Evolutionary conservation across 2,329 filamentous ascomycete genomes (phyloP), one percentile per base, ranked within the genome.

Genomic region (Cladosporium sp.): DNA sequence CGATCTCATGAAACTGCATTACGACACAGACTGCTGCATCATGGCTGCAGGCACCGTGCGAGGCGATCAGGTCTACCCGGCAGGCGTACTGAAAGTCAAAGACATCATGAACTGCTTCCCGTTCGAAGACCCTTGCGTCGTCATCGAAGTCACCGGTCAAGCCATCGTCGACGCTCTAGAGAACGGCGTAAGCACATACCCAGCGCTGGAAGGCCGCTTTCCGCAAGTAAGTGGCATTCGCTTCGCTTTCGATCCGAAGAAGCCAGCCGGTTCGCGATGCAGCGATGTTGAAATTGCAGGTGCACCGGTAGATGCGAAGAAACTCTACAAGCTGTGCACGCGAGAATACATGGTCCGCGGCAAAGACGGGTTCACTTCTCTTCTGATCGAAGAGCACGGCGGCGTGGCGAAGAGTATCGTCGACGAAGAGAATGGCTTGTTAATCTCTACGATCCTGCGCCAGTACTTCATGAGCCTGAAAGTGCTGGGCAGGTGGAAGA

Each of bases 381-480:
- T 96, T 1, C 80, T 93, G n/a, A 83, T 90, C 32, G 75, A 88
- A 63, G 83, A 86, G 3, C 87, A 90, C 71, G 91, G 91, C 24
- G 91, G 91, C 15, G 75, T 81, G 3, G 88, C 87, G 1, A 85
- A 91, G 64, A 89, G 92, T 68, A 75, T 96, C 15, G 86, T 96
- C 4, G 86, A 85, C 28, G 91, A 96, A 67, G 91, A 97, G 70
- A 92, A 89, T 64, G 92, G 91, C 3, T 86, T 95, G 15, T 79
- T 96, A 57, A 90, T 96, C 65, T 91, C 88, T 49, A 90, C 89
- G 68, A 86, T 97, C 71, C 79, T 97, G 19, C 84, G 91, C 12
- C 91, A 96, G 70, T 96, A 96, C 73, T 96, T 96, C 73, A 88
- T 96, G 81, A 89, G 86, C 6, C 79, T 96, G 42, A 89, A 90